Conservation (phyloP, 139 green algal species). For the Microglena sp. region DNA sequence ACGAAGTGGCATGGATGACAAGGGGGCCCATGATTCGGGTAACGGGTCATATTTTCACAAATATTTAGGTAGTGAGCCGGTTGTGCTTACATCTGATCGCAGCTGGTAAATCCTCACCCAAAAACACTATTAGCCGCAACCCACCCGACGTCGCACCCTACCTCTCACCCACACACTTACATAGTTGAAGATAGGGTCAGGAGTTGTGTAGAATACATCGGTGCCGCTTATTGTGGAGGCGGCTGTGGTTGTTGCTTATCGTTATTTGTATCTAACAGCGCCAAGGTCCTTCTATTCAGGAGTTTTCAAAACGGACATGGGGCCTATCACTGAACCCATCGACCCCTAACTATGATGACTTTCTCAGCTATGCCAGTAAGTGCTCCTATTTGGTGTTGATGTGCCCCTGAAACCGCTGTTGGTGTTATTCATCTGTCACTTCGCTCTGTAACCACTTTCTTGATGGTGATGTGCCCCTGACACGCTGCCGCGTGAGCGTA, state of each 20-base stretch:
- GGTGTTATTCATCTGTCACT: background rate
- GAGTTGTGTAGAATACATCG: constrained; percentile 69
- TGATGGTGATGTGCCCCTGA: background rate
- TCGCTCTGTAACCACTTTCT: background rate
- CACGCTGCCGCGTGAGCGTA: no score
- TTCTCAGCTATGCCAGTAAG: constrained; percentile 67
- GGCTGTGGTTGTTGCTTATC: constrained; percentile 63
- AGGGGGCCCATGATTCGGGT: no score
- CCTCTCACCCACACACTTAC: background rate
- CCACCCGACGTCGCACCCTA: background rate
- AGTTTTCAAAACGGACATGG: constrained; percentile 84
- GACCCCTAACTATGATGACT: constrained; percentile 86
- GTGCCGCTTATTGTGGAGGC: constrained; percentile 87
- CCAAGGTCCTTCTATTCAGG: constrained; percentile 61
- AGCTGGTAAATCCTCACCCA: no score
- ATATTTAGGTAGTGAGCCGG: no score
- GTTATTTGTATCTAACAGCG: constrained; percentile 84
- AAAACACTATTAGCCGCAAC: no score
- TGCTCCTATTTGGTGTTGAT: background rate
- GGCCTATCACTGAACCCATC: constrained; percentile 71
- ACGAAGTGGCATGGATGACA: no score
- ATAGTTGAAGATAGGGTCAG: constrained; percentile 33
- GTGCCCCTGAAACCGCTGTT: background rate
- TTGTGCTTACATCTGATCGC: no score
- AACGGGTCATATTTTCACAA: no score